Base-by-base conservation (phyloP, 257 asterid species). In the Solanum raphanifolium region DNA sequence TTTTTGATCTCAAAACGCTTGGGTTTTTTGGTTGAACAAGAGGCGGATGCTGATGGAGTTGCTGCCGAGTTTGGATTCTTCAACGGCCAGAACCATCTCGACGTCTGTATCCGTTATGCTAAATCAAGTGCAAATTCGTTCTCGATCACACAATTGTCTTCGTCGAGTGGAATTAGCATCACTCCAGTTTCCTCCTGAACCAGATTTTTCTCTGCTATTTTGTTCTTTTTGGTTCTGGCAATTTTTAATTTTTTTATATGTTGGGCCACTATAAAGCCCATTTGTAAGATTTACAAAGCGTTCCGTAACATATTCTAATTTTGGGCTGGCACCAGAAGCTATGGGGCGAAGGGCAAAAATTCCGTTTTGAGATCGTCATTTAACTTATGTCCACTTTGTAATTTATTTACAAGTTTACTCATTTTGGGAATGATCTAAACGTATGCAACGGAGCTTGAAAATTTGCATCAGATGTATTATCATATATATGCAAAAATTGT, bases 1-100 rank as follows among this genome's bases (percentile, higher is more conserved):
- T 94, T 94, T 87, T 94, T 94, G 76, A 95, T 91, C 95, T 95
- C 98, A 66, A 94, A 94, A 86, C 94, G 91, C 88, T 95, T 94
- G 5, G 92, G 87, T 87, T 94, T 95, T 90, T 94, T 94, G 76
- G 92, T 38, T 25, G 98, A 89, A 65, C 87, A 91, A 62, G 94
- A 60, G 12, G 89, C 69, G 31, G 92, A 89, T 32, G 86, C 25
- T 2, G 88, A 36, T 35, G 89, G 29, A 52, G 98, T 91, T 23
- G 97, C 93, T 18, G 93, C 95, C 43, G 95, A 95, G 18, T 81
- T 43, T 93, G 88, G 92, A 91, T 18, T 94, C 92, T 9, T 92
- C 96, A 87, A 93, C 98, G 79, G 98, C 93, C 38, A 95, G 95
- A 38, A 93, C 91, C 95, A 94, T 94, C 25, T 84, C 90, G 29